Evolutionary conservation across 2,329 filamentous ascomycete genomes (phyloP), one percentile per base, ranked within the genome.

Genomic region (Diaporthe nobilis): DNA sequence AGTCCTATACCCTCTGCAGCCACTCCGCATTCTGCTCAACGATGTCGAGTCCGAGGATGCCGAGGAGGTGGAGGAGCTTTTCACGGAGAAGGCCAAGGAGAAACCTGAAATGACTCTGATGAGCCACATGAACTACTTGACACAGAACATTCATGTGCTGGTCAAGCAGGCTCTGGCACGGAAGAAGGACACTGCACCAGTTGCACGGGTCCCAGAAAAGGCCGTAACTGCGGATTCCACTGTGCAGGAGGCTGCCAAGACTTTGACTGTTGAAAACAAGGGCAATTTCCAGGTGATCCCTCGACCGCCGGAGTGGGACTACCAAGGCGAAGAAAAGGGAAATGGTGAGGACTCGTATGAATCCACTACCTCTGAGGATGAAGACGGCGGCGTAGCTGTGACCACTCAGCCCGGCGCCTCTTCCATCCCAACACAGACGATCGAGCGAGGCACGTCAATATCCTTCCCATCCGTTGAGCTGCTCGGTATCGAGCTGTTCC

Each of bases 401-500:
- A 80, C 78, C 53, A 51, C 78, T 5, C 76, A 80, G 3, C 63
- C 75, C 4, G 61, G 74, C 9, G 81, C 81, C 60, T 76, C 79
- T n/a, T 77, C 83, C 5, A 9, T 72, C 17, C 53, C 72, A 9
- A 82, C 84, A 4, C 84, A 85, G 37, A 85, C 86, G 1, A 82
- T 87, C 2, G 94, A 95, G 80, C 87, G 89, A 72, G 94, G 94
- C 34, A 93, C 94, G n/a, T 91, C 94, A 72, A 87, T 97, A 10
- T 95, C 93, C 0, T 95, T 97, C 79, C 95, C 95, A 0, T 92
- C 90, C 37, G 86, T 97, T 75, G 94, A 96, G 80, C 89, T 97
- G 2, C 90, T 95, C 81, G 91, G 93, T 51, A 93, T 97, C 76
- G 94, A 97, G 80, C 84, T 97, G 2, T 87, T 97, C 12, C 92